Evolutionary conservation across 225 moss, liverwort and hornwort genomes (phyloP), one percentile per base, ranked within the genome.

Genomic region (Ulota crispa): DNA sequence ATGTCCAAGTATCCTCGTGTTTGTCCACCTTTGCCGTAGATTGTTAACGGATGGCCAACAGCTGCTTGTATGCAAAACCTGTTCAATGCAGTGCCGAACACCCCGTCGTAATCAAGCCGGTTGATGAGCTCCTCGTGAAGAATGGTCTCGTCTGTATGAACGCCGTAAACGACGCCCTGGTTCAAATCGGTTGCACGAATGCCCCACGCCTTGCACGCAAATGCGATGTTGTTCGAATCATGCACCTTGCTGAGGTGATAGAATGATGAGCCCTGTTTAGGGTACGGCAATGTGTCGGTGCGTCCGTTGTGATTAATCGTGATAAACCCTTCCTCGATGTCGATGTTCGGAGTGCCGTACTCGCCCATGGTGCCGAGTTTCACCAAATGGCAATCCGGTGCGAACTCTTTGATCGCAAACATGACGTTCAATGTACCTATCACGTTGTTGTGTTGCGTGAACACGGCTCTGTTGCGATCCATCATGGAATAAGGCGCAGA

Each of bases 401-500:
- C 83, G 47, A 94, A 93, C 70, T 99, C 98, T 79, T 99, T 99
- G 60, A 99, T 92, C 27, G 98, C 98, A 27, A 96, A 99, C 73
- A 99, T 87, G 0, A 94, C 94, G 81, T 99, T 99, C 4, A 99
- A 81, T 8, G 98, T 99, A 13, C 98, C 98, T 39, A 99, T 91
- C 36, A 96, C 98, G 62, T 99, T 99, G 85, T 99, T 99, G 34
- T 94, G 92, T 81, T 99, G 98, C 1, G 96, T 99, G 56, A 89
- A 99, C 37, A 96, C 92, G 3, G 98, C 98, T 59, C 98, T 77
- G 67, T 85, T 94, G 50, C 98, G 93, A 53, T 99, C 98, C 9
- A 99, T 93, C 98, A 99, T 99, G 11, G 98, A 99, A 80, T 99
- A 99, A 0, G 98, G 98, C 34, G 98, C 98, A 0, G 98, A 99